Conservation (phyloP, 2,329 filamentous ascomycete species). For the Trichoderma koningii region DNA sequence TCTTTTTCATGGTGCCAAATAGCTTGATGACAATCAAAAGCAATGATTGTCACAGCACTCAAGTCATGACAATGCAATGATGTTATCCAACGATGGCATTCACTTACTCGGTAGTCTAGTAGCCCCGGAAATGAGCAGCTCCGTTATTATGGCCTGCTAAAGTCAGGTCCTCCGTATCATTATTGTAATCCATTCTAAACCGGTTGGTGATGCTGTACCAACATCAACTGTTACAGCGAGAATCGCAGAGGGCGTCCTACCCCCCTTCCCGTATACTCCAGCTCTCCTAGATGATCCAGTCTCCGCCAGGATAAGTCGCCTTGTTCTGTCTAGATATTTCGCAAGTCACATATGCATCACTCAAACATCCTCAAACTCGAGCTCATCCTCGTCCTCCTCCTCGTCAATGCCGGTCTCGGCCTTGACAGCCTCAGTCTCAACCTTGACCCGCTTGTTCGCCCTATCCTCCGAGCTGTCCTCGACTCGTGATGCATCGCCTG, state of each 20-base stretch:
- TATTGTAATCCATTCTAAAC: neutral
- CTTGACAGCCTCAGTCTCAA: slow-evolving; percentile 55
- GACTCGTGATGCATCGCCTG: slow-evolving; percentile 27
- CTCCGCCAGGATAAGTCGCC: neutral
- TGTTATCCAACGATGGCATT: no score
- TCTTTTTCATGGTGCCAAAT: neutral
- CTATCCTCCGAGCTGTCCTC: slow-evolving; percentile 45
- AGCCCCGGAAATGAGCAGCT: no score
- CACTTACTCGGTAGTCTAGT: no score
- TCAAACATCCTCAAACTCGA: slow-evolving; percentile 62
- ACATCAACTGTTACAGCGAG: neutral
- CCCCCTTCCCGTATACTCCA: no score
- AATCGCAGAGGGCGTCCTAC: neutral
- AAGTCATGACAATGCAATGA: no score
- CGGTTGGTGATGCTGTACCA: neutral
- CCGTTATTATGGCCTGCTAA: no score
- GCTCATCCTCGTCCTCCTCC: slow-evolving; percentile 53
- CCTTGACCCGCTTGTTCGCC: slow-evolving; percentile 62
- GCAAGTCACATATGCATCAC: neutral
- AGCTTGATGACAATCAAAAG: no score
- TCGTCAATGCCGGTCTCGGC: slow-evolving; percentile 49
- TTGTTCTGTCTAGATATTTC: neutral
- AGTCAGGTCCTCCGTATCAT: no score
- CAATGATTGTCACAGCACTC: no score
- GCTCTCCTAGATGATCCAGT: neutral